Evolutionary conservation across 306 rosid species (phyloP).

Genomic region (Medicago ruthenica): DNA sequence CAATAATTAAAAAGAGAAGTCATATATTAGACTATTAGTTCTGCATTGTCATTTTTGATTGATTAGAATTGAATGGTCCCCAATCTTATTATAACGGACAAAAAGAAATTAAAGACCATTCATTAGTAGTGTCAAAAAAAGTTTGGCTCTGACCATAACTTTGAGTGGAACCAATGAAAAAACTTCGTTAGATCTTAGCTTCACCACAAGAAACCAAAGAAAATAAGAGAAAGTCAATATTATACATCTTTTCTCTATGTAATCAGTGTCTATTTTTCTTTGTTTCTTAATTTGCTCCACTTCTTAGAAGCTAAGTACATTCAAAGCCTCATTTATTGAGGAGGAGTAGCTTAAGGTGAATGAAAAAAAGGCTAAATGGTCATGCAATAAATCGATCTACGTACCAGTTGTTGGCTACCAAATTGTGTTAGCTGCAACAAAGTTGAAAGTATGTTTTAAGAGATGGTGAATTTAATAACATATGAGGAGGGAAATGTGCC

Average conservation of each 20-base stretch:
- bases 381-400: neutral
- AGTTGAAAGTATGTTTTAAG: neutral
- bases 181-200: neutral
- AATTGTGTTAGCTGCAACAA: neutral
- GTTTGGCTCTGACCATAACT: constrained; percentile 7
- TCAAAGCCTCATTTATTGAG: neutral
- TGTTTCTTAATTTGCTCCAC: neutral
- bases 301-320: neutral
- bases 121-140: neutral
- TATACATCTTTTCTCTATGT: neutral
- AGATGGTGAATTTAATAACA: too few relatives aligned
- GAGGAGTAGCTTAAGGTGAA: neutral
- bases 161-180: neutral
- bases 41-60: constrained; percentile 14
- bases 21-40: neutral
- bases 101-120: constrained; percentile 29
- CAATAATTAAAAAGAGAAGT: neutral
- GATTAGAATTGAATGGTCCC: constrained; percentile 47
- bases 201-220: neutral
- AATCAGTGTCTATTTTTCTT: neutral
- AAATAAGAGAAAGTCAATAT: neutral
- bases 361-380: neutral
- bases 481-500: too few relatives aligned
- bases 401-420: neutral
- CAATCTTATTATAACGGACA: constrained; percentile 18